phyloP scores from a whole-genome alignment of 2,329 filamentous ascomycete species.

The Hypoxylon sp. region DNA sequence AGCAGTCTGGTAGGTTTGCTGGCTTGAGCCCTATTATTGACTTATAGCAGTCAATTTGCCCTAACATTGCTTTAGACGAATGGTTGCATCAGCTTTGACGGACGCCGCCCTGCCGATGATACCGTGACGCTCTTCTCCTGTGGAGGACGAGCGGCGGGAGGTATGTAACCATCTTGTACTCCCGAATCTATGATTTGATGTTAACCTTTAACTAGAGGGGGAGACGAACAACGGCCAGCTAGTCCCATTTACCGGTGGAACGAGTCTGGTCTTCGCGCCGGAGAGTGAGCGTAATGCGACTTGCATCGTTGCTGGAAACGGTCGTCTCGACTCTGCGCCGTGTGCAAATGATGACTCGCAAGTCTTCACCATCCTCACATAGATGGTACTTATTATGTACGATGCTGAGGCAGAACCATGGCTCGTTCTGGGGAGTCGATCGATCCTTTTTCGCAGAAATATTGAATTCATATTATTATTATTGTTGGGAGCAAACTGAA shows the following conservation, averaged over 20 bases:
- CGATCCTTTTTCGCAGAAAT: neutral
- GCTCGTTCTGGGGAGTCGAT: neutral
- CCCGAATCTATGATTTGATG: neutral
- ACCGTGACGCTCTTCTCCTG: slow-evolving; percentile 66
- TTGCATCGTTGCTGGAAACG: slow-evolving; percentile 59
- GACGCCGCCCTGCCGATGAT: slow-evolving; percentile 58
- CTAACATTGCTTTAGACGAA: slow-evolving; percentile 54
- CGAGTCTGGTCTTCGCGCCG: slow-evolving; percentile 61
- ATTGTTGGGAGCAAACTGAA: neutral
- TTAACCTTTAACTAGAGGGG: slow-evolving; percentile 54
- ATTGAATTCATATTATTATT: slow-evolving; percentile 1
- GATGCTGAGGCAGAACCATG: neutral
- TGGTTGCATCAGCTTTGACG: slow-evolving; percentile 66
- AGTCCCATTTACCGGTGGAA: slow-evolving; percentile 60
- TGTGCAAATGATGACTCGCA: slow-evolving; percentile 51
- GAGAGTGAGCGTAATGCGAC: slow-evolving; percentile 58
- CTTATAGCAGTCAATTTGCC: neutral
- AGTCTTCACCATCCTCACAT: slow-evolving; percentile 49
- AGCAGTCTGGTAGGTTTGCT: slow-evolving; percentile 58
- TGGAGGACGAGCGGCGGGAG: slow-evolving; percentile 64
- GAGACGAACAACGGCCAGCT: slow-evolving; percentile 63
- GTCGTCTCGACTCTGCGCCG: slow-evolving; percentile 51
- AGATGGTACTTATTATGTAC: slow-evolving; percentile 4
- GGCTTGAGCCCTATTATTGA: neutral
- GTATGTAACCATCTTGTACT: slow-evolving; percentile 48